Conservation (phyloP, 164 flowering plant genomes). For the Annona squamosa region DNA sequence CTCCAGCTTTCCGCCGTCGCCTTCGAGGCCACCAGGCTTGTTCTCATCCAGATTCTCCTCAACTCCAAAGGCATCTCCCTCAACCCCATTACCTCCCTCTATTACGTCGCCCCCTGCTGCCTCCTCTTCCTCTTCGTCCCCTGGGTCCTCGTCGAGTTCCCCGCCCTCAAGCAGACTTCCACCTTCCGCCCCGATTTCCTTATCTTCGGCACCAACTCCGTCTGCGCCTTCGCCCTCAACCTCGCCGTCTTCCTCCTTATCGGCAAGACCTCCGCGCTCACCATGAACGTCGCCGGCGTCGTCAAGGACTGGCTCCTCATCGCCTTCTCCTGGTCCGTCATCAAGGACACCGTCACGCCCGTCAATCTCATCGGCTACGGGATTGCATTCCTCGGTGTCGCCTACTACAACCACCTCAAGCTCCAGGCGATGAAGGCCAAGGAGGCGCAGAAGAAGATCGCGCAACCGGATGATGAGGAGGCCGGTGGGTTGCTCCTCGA, state of each 20-base stretch:
- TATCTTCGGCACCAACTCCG: slow-evolving; percentile 22
- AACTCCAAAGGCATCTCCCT: slow-evolving; percentile 21
- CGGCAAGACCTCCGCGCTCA: slow-evolving; percentile 24
- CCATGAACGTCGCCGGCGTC: slow-evolving; percentile 28
- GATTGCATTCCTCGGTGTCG: slow-evolving; percentile 23
- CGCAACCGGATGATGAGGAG: slow-evolving; percentile 17
- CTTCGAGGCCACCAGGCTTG: slow-evolving; percentile 25
- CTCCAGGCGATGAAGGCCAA: slow-evolving; percentile 22
- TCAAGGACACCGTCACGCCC: slow-evolving; percentile 22
- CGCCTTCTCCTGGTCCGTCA: slow-evolving; percentile 24
- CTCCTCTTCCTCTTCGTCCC: slow-evolving; percentile 20
- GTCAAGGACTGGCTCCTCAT: slow-evolving; percentile 29
- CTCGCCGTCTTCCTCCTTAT: slow-evolving; percentile 23
- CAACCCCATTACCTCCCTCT: slow-evolving; percentile 24
- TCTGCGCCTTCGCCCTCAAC: slow-evolving; percentile 24
- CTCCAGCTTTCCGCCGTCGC: slow-evolving; percentile 33
- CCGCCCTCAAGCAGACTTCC: slow-evolving; percentile 17
- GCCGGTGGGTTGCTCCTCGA: slow-evolving; percentile 15
- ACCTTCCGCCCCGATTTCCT: slow-evolving; percentile 18
- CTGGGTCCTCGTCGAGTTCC: slow-evolving; percentile 22
- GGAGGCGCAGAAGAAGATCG: slow-evolving; percentile 24
- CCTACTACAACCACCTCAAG: slow-evolving; percentile 23
- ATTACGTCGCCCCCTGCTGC: slow-evolving; percentile 28
- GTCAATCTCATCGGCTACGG: slow-evolving; percentile 25
- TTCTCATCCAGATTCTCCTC: slow-evolving; percentile 24